Conservation (phyloP, 495 filamentous ascomycete genomes). For the Aspergillus funiculosus region DNA sequence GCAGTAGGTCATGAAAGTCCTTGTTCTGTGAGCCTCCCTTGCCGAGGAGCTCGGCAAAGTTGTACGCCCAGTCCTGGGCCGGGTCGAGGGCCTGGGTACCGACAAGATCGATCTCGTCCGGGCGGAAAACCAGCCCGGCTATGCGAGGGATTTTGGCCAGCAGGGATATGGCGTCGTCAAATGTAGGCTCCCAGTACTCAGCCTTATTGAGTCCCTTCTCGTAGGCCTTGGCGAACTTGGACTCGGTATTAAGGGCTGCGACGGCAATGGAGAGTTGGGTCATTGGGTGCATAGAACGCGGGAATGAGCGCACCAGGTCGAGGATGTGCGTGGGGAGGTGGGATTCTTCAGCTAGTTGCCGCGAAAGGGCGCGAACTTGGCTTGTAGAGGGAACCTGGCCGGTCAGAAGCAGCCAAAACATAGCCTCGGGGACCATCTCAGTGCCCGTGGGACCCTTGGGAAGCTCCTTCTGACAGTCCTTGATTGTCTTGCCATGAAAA, state of each 20-base stretch:
- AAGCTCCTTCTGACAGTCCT: conserved; percentile 89
- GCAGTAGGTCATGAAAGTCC: conserved; percentile 91
- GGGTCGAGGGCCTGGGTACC: conserved; percentile 37
- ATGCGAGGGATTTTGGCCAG: conserved; percentile 95
- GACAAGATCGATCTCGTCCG: conserved; percentile 65
- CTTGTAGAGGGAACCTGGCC: conserved; percentile 78
- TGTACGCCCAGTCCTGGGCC: conserved; percentile 93
- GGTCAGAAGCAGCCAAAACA: conserved; percentile 98
- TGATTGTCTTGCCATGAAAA: conserved; percentile 96
- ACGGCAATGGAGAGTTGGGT: conserved; percentile 94
- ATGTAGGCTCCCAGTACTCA: conserved; percentile 98
- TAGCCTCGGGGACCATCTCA: conserved; percentile 98
- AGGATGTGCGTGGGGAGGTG: conserved; percentile 77
- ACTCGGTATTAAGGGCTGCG: conserved; percentile 86
- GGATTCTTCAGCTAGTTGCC: conserved; percentile 81
- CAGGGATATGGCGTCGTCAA: conserved; percentile 89
- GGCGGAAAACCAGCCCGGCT: conserved; percentile 94
- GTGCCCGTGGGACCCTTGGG: conserved; percentile 89
- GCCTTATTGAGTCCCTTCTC: conserved; percentile 84
- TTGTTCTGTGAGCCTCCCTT: conserved; percentile 79
- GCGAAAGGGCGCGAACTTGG: conserved; percentile 76
- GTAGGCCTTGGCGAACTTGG: conserved; percentile 87
- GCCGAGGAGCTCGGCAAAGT: conserved; percentile 94
- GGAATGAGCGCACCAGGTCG: conserved; percentile 86
- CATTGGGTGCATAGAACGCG: conserved; percentile 88